phyloP scores from a whole-genome alignment of 257 asterid genomes.

The Penstemon eatonii region DNA sequence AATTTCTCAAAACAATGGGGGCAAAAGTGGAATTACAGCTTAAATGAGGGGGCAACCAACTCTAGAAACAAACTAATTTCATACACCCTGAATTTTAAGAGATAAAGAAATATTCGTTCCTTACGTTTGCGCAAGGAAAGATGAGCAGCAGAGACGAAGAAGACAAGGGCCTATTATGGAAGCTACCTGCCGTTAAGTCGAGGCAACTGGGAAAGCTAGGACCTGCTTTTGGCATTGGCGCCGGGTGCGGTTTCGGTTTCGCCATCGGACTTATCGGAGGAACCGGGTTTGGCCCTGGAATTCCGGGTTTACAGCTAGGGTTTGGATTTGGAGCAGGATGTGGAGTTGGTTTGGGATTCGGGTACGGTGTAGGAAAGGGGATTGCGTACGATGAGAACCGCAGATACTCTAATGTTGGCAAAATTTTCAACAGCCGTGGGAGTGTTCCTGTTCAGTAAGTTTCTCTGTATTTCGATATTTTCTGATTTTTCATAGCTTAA shows the following conservation, averaged over 20 bases:
- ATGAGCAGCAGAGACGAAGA: slow-evolving; percentile 48
- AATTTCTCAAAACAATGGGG: neutral
- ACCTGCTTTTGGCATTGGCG: slow-evolving; percentile 84
- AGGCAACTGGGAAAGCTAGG: slow-evolving; percentile 69
- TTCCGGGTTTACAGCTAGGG: slow-evolving; percentile 81
- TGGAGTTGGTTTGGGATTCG: slow-evolving; percentile 86
- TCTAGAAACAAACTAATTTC: neutral
- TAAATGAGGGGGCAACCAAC: slow-evolving; percentile 2
- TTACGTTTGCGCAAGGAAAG: neutral
- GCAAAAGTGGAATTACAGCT: neutral
- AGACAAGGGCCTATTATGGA: slow-evolving; percentile 73
- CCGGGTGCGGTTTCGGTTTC: slow-evolving; percentile 86
- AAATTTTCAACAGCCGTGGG: slow-evolving; percentile 33
- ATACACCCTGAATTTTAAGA: neutral
- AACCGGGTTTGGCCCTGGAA: slow-evolving; percentile 74
- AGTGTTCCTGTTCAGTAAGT: slow-evolving; percentile 53
- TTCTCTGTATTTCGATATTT: neutral
- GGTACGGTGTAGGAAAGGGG: slow-evolving; percentile 82
- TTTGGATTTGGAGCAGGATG: slow-evolving; percentile 88
- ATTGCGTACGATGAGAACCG: slow-evolving; percentile 64
- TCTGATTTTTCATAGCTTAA: slow-evolving; percentile 13
- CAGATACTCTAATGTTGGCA: slow-evolving; percentile 58
- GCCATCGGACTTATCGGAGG: slow-evolving; percentile 82
- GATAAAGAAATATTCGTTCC: neutral
- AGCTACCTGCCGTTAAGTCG: slow-evolving; percentile 67